Evolutionary conservation across 768 basidiomycete species (phyloP), one percentile per base, ranked within the genome.

Genomic region (Tylopilus balloui): DNA sequence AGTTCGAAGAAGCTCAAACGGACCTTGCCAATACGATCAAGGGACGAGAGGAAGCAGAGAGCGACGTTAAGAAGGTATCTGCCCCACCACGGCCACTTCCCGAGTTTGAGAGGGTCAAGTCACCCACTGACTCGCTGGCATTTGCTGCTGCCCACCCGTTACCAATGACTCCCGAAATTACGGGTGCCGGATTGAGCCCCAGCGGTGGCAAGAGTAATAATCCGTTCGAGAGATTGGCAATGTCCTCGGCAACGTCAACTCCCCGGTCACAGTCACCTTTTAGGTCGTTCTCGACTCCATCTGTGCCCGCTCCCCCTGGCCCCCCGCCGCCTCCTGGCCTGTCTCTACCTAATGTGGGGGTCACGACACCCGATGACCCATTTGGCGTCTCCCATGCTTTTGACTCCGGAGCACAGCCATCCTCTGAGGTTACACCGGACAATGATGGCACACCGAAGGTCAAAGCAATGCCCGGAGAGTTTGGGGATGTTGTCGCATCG

Each of bases 141-240:
- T 75, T 83, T 55, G 86, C 91, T 38, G 81, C 84, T 15, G 71
- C 78, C n/a, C 80, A 88, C 12, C 81, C 87, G 2, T 73, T 92
- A 21, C 90, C 91, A 7, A 61, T 70, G 19, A 83, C 88, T 0
- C 90, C 92, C 32, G 81, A 84, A 36, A 56, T 76, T 7, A 73
- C 75, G 1, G 79, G 75, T 35, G 48, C 54, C 41, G 41, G 38
- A 27, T 78, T 70, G 31, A 76, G 81, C 20, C 68, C 71, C 6
- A 52, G 69, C 19, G 64, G 66, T 38, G 65, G 69, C 47, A 88
- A 88, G 73, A 92, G 88, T 60, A 95, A 86, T 61, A 97, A 97
- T 65, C 94, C 93, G 4, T 97, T 97, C 61, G 92, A 90, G 51
- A 73, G 85, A 39, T 66, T 93, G 25, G 72, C 74, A 2, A 74